A percentile compares a stretch with the other conserved stretches of the same genome.
Evolutionary conservation across 164 flowering plant species (phyloP).

Genomic region (Magnolia officinalis): DNA sequence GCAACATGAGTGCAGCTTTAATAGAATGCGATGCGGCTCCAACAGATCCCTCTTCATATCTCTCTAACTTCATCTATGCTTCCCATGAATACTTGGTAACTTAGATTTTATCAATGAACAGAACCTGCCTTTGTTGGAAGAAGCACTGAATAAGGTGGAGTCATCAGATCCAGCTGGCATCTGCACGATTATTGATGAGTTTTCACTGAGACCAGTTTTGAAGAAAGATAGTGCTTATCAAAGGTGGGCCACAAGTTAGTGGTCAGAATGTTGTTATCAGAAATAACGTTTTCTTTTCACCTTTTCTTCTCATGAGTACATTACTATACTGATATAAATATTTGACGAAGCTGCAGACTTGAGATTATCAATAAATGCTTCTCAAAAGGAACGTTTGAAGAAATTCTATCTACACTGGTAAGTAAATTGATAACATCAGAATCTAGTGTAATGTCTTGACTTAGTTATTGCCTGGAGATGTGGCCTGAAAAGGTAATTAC

Average conservation of each 20-base stretch:
- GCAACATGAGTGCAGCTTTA: too few relatives aligned
- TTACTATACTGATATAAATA: too few relatives aligned
- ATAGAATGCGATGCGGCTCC: too few relatives aligned
- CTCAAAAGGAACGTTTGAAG: slow-evolving; percentile 25
- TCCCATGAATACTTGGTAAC: neutral
- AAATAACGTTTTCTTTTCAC: neutral
- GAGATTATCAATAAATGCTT: slow-evolving; percentile 47
- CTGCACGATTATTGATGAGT: slow-evolving; percentile 45
- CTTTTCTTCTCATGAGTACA: too few relatives aligned
- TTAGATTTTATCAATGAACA: slow-evolving; percentile 20
- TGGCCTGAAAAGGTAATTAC: neutral
- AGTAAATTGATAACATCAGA: slow-evolving; percentile 16
- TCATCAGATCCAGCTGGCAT: slow-evolving; percentile 44
- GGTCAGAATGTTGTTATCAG: neutral
- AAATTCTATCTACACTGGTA: slow-evolving; percentile 41
- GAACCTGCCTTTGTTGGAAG: slow-evolving; percentile 62
- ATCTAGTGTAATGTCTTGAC: too few relatives aligned
- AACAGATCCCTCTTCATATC: too few relatives aligned
- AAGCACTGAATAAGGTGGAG: slow-evolving; percentile 38
- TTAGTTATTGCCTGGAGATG: neutral
- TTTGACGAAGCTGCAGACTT: slow-evolving; percentile 26
- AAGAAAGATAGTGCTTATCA: slow-evolving; percentile 56
- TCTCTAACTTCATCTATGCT: too few relatives aligned
- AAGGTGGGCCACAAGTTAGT: slow-evolving; percentile 26
- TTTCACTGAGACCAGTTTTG: slow-evolving; percentile 45